Base-by-base conservation (phyloP, 352 stramenopile genomes). In the Pythium angustatum region DNA sequence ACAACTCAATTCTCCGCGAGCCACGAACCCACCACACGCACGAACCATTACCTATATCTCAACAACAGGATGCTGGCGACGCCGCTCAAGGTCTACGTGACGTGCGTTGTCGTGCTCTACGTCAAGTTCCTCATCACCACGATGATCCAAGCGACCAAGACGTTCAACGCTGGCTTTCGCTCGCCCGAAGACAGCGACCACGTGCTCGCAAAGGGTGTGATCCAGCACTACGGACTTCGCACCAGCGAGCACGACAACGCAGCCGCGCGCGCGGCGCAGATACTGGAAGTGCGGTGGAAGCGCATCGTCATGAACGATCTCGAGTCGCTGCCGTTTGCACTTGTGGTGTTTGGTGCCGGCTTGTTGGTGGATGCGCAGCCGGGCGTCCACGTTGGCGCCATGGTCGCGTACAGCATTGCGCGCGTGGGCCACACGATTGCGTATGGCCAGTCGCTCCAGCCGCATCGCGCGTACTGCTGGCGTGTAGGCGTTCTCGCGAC, bases 281-380 rank as follows among this genome's bases (percentile, higher is more conserved):
- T 69, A 12, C 52, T 67, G 26, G 73, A 82, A 51, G 56, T 76
- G 40, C 49, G 59, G 24, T 88, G 79, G 79, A 60, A 76, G 31
- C 69, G 79, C 49, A 80, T 88, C 64, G 66, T 88, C 38, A 68
- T 72, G 65, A 88, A 88, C 68, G 79, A 88, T 51, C 69, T 88
- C 54, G 79, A 88, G 64, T 77, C 74, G 38, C 75, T 88, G 45
- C 79, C 79, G 26, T 50, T 88, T 36, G 79, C 64, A 28, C 66
- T 88, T 10, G 27, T 81, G n/a, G 69, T 85, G 31, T 85, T 85
- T 38, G 74, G 68, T 21, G 59, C 70, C 1, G 70, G 68, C 12
- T 48, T 88, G 28, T 55, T 84, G 56, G 74, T 65, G 9, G 69
- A 70, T 21, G 66, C 68, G 28, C 70, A 71, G 51, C 9, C 66